Percentiles rank a stretch among this genome's conserved stretches.
Evolutionary conservation across 352 stramenopile genomes (phyloP).

Genomic region (Pythium rhizo-oryzae): DNA sequence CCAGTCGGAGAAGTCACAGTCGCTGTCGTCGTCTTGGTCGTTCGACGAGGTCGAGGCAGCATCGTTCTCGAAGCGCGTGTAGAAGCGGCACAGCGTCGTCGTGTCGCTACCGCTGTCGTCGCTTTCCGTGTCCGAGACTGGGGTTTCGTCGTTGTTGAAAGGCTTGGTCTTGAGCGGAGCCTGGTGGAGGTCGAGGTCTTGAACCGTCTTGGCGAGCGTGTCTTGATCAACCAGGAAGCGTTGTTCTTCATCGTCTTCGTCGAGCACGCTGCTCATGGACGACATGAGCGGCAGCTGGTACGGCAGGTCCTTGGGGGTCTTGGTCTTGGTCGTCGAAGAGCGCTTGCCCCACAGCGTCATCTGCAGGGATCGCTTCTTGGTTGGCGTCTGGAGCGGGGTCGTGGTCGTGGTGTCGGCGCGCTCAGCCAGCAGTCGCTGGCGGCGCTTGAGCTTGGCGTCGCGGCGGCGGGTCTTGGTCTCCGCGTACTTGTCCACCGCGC

Average conservation of each 20-base stretch:
- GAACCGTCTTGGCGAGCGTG: neutral
- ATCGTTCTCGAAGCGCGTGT: slow-evolving; percentile 25
- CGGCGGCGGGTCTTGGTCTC: slow-evolving; percentile 32
- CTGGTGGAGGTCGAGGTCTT: slow-evolving; percentile 2
- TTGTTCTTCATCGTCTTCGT: slow-evolving; percentile 28
- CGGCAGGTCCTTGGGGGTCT: slow-evolving; percentile 28
- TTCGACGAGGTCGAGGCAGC: neutral
- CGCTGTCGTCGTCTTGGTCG: slow-evolving; percentile 18
- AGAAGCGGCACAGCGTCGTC: slow-evolving; percentile 27
- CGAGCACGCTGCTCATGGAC: slow-evolving; percentile 15
- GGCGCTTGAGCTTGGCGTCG: slow-evolving; percentile 16
- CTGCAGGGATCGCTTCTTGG: slow-evolving; percentile 30
- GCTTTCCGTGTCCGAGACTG: slow-evolving; percentile 35
- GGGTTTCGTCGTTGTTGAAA: slow-evolving; percentile 9
- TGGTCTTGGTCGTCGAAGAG: slow-evolving; percentile 20
- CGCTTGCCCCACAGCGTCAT: slow-evolving; percentile 28
- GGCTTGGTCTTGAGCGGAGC: slow-evolving; percentile 24
- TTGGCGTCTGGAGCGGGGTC: slow-evolving; percentile 11
- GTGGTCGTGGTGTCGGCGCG: neutral
- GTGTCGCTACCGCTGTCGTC: slow-evolving; percentile 30
- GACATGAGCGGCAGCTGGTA: slow-evolving; percentile 32
- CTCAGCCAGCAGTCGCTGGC: slow-evolving; percentile 7
- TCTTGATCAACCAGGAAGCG: slow-evolving; percentile 27
- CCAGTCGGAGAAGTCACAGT: slow-evolving; percentile 32
- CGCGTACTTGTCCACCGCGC: slow-evolving; percentile 28